These are phyloP conservation scores for Potentilla sterilis DNA, from an alignment of 306 rosid genomes.

Conservation along the genomic window DNA sequence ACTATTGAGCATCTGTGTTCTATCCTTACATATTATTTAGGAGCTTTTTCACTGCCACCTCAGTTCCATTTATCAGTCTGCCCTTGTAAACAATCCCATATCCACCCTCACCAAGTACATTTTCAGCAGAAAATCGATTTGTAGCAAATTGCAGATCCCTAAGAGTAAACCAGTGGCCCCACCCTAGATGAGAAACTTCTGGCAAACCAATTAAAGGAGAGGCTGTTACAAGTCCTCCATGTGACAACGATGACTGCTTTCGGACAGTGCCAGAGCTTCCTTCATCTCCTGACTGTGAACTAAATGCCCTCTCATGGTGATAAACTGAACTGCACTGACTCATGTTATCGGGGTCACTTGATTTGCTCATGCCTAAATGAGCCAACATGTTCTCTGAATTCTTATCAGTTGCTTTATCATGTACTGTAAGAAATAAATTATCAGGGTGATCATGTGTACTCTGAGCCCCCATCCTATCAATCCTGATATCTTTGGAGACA, in stretches of 20 bases:
- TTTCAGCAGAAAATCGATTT: conserved; percentile 56
- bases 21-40: conserved; percentile 85
- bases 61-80: conserved; percentile 76
- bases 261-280: conserved; percentile 73
- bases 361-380: conserved; percentile 61
- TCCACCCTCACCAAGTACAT: conserved; percentile 93
- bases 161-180: conserved; percentile 99
- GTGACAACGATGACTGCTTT: conserved; percentile 50
- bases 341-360: conserved; percentile 63
- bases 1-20: conserved; percentile 20
- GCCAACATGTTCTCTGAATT: conserved; percentile 57
- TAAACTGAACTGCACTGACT: conserved; percentile 83
- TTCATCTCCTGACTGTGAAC: conserved; percentile 84
- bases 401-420: conserved; percentile 58
- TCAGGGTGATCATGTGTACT: conserved; percentile 50
- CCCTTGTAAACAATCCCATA: conserved; percentile 95
- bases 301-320: conserved; percentile 76
- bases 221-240: conserved; percentile 63
- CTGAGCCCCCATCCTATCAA: conserved; percentile 71
- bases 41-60: conserved; percentile 95
- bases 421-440: conserved; percentile 40
- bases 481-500: conserved; percentile 76
- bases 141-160: conserved; percentile 88
- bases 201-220: conserved; percentile 91
- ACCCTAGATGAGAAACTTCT: conserved; percentile 92